A percentile compares a stretch with the other conserved stretches of the same genome.
phyloP scores from a whole-genome alignment of 176 grass and related monocot species.

The Zea mays region DNA sequence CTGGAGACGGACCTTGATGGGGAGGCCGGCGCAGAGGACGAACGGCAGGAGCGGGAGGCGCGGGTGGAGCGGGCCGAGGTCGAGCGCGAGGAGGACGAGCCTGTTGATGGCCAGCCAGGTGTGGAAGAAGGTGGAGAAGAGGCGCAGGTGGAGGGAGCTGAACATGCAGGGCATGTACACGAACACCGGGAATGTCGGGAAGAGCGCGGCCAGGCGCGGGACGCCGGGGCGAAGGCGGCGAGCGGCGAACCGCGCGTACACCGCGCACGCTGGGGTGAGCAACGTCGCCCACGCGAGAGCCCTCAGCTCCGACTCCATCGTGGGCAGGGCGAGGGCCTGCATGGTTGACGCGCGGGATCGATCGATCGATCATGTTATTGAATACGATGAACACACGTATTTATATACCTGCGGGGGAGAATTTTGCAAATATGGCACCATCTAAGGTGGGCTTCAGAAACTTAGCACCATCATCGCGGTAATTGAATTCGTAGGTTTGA shows the following conservation, averaged over 20 bases:
- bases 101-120: slow-evolving; percentile 71
- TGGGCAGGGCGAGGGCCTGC: background rate
- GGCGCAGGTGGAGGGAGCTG: slow-evolving; percentile 67
- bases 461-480: too few relatives aligned
- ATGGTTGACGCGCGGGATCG: slow-evolving; percentile 12
- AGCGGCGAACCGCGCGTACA: slow-evolving; percentile 49
- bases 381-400: background rate
- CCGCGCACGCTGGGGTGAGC: slow-evolving; percentile 40
- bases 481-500: too few relatives aligned
- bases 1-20: slow-evolving; percentile 46
- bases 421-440: too few relatives aligned
- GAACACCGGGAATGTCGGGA: slow-evolving; percentile 51
- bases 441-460: too few relatives aligned
- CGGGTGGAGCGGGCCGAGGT: slow-evolving; percentile 54
- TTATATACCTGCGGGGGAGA: background rate
- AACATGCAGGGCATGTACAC: slow-evolving; percentile 56
- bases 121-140: slow-evolving; percentile 73
- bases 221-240: slow-evolving; percentile 41
- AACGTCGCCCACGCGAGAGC: slow-evolving; percentile 42
- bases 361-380: background rate
- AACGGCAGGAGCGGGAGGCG: slow-evolving; percentile 59
- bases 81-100: slow-evolving; percentile 70
- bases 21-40: slow-evolving; percentile 53
- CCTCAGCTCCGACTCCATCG: slow-evolving; percentile 42
- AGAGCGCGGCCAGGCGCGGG: slow-evolving; percentile 44